Percentiles rank a stretch among this genome's conserved stretches.
Evolutionary conservation across 352 stramenopile species (phyloP).

Genomic region (Albugo laibachii): DNA sequence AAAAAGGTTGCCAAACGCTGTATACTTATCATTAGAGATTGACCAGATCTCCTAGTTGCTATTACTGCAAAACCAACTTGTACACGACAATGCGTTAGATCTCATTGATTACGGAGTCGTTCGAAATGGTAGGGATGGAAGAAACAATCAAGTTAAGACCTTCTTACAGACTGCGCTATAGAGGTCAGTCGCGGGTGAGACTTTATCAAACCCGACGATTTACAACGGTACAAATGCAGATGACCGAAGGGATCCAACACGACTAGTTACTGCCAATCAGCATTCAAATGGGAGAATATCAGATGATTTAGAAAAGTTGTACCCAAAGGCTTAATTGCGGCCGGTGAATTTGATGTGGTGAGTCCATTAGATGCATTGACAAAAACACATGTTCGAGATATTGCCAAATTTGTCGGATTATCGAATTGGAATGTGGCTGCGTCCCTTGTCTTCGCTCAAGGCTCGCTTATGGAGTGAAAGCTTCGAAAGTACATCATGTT

Average conservation of each 20-base stretch:
- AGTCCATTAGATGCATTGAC: slow-evolving; percentile 80
- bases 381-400: slow-evolving; percentile 79
- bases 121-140: not conserved
- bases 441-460: slow-evolving; percentile 91
- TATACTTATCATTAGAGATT: not conserved
- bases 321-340: slow-evolving; percentile 78
- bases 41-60: slow-evolving; percentile 51
- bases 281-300: not conserved
- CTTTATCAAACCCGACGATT: slow-evolving; percentile 17
- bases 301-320: not conserved
- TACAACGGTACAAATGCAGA: slow-evolving; percentile 97
- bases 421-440: slow-evolving; percentile 92
- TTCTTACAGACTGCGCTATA: not conserved
- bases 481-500: slow-evolving; percentile 34
- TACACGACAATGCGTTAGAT: slow-evolving; percentile 88
- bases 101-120: slow-evolving; percentile 26
- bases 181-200: not conserved
- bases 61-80: slow-evolving; percentile 95
- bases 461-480: slow-evolving; percentile 87
- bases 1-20: slow-evolving; percentile 18
- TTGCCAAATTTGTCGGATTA: slow-evolving; percentile 80
- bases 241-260: slow-evolving; percentile 84
- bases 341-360: slow-evolving; percentile 82
- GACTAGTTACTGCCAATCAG: slow-evolving; percentile 24
- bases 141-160: slow-evolving; percentile 10